Evolutionary conservation across 176 grass and related monocot genomes (phyloP), one percentile per base, ranked within the genome.

Genomic region (Zea mays): DNA sequence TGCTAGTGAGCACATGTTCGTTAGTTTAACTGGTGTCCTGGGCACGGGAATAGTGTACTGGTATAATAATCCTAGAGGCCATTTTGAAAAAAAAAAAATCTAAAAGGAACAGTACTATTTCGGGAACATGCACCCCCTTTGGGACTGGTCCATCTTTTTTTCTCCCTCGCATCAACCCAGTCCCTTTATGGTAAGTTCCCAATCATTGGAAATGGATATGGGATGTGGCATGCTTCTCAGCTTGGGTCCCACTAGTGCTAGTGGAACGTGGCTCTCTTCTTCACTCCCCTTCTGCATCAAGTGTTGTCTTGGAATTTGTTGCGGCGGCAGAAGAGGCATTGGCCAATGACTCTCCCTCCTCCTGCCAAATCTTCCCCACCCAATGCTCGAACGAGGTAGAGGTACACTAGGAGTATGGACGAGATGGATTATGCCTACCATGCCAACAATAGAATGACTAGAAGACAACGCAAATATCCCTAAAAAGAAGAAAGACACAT

Each of bases 1-100:
- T 54, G 50, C 50, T 16, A 52, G 50, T 7, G 51, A 3, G 69
- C 84, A 75, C 78, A 27, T 81, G 83, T 44, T 65, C 78, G 78
- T 63, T 72, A 65, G 65, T 64, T 79, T 27, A 60, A 62, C 84
- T 16, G 37, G 21, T 86, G 84, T 20, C 16, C 20, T 41, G 37
- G 62, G 62, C 10, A 69, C 11, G 44, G 68, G 63, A 79, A 68
- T 68, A 68, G 56, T 66, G 49, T 9, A 56, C 40, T 10, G 5
- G 2, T 61, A 27, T 15, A 8, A 16, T 51, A 37, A 52, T 27
- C 17, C 33, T 19, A 8, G 34, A 52, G 16, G 13, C 52, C 6
- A 40, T 12, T 43, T 42, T 42, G 10, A 5, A 6, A 52, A 21
- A 36, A 21, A 36, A 27, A 27, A 27, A 27, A 27, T 39, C 37